phyloP scores from a whole-genome alignment of 129 eudicot genomes.

The Oenanthe sinensis region DNA sequence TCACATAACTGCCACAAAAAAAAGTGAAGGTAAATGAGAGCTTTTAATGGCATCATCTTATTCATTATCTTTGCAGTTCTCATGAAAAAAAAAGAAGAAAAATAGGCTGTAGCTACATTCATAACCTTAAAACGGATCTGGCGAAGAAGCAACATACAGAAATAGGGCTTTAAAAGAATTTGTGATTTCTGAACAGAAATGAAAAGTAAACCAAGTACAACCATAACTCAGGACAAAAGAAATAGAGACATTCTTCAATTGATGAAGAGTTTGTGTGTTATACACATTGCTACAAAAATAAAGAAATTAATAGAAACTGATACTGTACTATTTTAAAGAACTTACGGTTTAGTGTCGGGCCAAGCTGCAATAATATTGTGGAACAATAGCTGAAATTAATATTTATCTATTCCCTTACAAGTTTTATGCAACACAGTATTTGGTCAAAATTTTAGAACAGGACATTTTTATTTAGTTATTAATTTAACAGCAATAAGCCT shows the following conservation, averaged over 20 bases:
- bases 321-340: background rate
- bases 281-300: background rate
- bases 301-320: background rate
- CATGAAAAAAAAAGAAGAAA: background rate
- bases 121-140: background rate
- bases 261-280: background rate
- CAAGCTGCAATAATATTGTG: background rate
- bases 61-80: background rate
- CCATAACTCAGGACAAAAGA: background rate
- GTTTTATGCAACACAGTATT: background rate
- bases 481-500: background rate
- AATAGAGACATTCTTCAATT: background rate
- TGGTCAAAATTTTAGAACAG: background rate
- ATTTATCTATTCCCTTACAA: background rate
- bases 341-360: background rate
- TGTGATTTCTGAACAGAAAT: background rate
- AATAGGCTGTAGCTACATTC: background rate
- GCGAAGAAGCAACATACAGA: background rate
- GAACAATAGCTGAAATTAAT: background rate
- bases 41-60: background rate
- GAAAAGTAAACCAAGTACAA: background rate
- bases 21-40: constrained; percentile 11
- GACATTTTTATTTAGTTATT: background rate
- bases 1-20: constrained; percentile 67
- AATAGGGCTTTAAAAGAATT: background rate